A percentile compares a stretch with the other conserved stretches of the same genome.
These are phyloP conservation scores for Trichoderma sp. DNA, from an alignment of 2,329 filamentous ascomycete species.

Conservation along the genomic window DNA sequence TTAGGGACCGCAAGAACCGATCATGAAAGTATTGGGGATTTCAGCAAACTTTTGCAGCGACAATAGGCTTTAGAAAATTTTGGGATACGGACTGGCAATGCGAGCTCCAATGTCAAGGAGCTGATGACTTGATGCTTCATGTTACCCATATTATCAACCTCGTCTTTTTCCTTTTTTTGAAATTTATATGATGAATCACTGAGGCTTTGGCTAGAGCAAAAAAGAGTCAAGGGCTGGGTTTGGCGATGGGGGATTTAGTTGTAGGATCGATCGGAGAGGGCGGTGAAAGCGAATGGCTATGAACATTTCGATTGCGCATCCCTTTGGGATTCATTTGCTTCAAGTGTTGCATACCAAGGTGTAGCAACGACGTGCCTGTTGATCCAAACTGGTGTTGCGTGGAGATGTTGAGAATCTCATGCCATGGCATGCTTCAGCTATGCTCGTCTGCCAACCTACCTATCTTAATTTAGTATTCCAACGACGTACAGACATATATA, in stretches of 20 bases:
- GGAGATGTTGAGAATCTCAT: background rate
- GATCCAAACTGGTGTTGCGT: background rate
- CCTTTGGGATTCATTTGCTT: background rate
- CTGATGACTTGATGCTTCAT: slow-evolving; percentile 19
- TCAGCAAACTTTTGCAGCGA: slow-evolving; percentile 8
- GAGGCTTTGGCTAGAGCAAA: slow-evolving; percentile 20
- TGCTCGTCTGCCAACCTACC: background rate
- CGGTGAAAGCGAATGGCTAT: background rate
- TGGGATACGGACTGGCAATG: slow-evolving; percentile 15
- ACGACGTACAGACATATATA: background rate
- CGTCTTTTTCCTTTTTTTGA: slow-evolving; percentile 16
- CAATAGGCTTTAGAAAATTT: slow-evolving; percentile 13
- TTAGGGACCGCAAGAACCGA: slow-evolving; percentile 32
- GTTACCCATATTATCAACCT: slow-evolving; percentile 21
- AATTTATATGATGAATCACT: slow-evolving; percentile 1
- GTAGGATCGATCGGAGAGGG: slow-evolving; percentile 6
- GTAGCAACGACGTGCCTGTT: background rate
- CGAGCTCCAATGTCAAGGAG: slow-evolving; percentile 6
- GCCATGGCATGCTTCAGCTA: background rate
- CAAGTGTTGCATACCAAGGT: background rate
- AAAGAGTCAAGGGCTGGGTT: slow-evolving; percentile 14
- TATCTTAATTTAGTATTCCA: background rate
- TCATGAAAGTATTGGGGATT: slow-evolving; percentile 20
- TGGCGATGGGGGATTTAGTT: background rate
- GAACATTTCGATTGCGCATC: background rate